Evolutionary conservation across 306 rosid genomes (phyloP).

Genomic region (Cucurbita ficifolia): DNA sequence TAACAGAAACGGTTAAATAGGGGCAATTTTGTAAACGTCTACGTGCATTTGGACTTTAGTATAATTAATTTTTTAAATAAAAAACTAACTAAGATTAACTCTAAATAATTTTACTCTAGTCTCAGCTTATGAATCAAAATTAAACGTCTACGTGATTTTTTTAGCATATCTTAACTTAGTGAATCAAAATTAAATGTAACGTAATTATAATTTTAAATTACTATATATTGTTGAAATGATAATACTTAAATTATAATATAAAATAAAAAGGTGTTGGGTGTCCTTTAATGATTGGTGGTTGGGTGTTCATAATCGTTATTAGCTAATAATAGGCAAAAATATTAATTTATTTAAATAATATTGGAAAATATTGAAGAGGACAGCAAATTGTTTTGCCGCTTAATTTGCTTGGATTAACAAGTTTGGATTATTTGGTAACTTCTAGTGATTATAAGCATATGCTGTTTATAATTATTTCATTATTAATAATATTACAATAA

Average conservation of each 20-base stretch:
- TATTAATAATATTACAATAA: not conserved
- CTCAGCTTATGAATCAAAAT: not conserved
- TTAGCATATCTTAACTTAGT: not conserved
- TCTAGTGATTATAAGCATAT: constrained; percentile 3
- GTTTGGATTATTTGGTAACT: constrained; percentile 20
- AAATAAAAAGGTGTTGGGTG: not conserved
- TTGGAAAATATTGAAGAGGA: not conserved
- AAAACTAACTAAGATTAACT: not conserved
- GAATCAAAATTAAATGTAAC: too few species aligned
- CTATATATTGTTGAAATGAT: too few species aligned
- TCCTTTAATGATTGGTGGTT: constrained; percentile 15
- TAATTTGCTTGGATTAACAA: constrained; percentile 4
- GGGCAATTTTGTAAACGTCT: not conserved
- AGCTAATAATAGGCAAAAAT: not conserved
- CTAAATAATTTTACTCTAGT: not conserved
- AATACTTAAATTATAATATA: too few species aligned
- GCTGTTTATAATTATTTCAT: not conserved
- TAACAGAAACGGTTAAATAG: not conserved
- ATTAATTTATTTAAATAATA: not conserved
- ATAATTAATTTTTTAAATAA: not conserved
- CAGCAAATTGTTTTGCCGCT: constrained; percentile 16
- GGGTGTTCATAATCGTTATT: constrained; percentile 13
- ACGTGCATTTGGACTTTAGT: not conserved
- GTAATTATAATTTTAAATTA: too few species aligned
- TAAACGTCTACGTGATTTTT: too few species aligned